Evolutionary conservation across 2,329 filamentous ascomycete species (phyloP).

Genomic region (Cercospora sojina): DNA sequence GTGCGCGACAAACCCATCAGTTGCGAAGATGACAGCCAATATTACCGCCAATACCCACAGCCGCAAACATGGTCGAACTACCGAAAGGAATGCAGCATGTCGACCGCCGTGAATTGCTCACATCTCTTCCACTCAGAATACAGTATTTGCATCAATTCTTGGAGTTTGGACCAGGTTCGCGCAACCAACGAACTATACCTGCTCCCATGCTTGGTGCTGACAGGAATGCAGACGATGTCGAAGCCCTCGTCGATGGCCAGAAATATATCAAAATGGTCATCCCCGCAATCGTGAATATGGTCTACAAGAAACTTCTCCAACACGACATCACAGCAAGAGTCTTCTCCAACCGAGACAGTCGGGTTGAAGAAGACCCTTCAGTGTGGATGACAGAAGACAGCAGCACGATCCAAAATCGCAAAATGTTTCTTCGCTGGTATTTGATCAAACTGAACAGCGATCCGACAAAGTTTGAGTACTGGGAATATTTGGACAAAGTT

Average conservation of each 20-base stretch:
- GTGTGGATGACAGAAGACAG: not conserved
- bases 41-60: not conserved
- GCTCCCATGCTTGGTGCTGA: too few species aligned
- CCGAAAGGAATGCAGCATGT: not conserved
- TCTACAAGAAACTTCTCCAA: conserved; percentile 76
- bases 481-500: not conserved
- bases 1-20: not conserved
- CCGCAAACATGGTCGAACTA: not conserved
- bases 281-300: conserved; percentile 78
- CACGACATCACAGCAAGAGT: conserved; percentile 80
- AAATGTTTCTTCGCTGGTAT: not conserved
- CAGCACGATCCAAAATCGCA: not conserved
- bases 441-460: not conserved
- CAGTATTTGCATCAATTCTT: not conserved
- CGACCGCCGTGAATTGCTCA: not conserved
- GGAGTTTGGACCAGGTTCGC: not conserved
- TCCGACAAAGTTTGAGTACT: not conserved
- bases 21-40: not conserved
- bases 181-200: too few species aligned
- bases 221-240: conserved; percentile 31
- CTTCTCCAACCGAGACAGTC: conserved; percentile 62
- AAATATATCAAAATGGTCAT: conserved; percentile 82
- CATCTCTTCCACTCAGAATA: not conserved
- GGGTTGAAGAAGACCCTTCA: conserved; percentile 42
- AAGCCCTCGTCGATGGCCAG: conserved; percentile 65